A percentile compares a stretch with the other conserved stretches of the same genome.
phyloP scores from a whole-genome alignment of 345 rosid species.

The Gossypium ekmanianum region DNA sequence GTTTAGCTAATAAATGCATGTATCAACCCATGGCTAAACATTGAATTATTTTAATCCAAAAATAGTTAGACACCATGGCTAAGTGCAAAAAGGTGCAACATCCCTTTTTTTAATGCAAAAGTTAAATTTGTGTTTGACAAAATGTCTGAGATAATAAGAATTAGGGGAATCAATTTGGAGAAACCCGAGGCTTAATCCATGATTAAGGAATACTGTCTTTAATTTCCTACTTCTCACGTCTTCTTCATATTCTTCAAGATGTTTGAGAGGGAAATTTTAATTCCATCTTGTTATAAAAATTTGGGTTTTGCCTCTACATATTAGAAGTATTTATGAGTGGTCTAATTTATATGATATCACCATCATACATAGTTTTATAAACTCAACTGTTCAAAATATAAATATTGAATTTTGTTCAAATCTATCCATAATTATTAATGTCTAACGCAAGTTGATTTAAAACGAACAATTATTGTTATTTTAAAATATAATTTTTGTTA shows the following conservation, averaged over 20 bases:
- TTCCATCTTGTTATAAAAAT: too few species aligned
- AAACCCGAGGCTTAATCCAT: conserved; percentile 11
- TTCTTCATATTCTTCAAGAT: not conserved
- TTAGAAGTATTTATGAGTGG: too few species aligned
- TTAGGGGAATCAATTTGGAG: not conserved
- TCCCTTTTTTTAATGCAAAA: not conserved
- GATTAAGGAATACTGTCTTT: conserved; percentile 7
- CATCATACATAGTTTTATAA: rapidly evolving
- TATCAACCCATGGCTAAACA: not conserved
- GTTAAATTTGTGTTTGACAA: not conserved
- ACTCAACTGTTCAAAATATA: too few species aligned
- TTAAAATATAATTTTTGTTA: too few species aligned
- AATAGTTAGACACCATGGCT: not conserved
- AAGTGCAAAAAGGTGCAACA: not conserved
- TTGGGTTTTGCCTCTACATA: too few species aligned
- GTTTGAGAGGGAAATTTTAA: not conserved
- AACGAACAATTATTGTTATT: too few species aligned
- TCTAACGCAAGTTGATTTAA: too few species aligned
- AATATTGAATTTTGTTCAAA: too few species aligned
- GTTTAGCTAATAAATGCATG: too few species aligned
- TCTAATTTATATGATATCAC: too few species aligned
- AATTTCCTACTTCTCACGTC: not conserved
- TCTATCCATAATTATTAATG: too few species aligned
- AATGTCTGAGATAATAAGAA: conserved; percentile 8
- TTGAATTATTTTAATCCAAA: not conserved